A percentile compares a stretch with the other conserved stretches of the same genome.
Evolutionary conservation across 176 grass and related monocot genomes (phyloP).

Genomic region (Bolboschoenus planiculmis): DNA sequence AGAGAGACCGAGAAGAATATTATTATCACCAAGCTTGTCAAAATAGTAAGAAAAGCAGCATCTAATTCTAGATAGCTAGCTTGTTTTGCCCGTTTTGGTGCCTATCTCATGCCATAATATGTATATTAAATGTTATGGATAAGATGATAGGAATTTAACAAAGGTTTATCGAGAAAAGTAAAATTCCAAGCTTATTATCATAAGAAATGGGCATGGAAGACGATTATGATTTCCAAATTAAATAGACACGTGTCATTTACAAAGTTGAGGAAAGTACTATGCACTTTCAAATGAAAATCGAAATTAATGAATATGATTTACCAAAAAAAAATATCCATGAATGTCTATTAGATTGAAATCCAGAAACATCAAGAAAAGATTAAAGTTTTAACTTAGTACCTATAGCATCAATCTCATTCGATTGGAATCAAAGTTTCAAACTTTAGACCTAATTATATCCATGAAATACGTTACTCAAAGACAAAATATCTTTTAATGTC

Average conservation of each 20-base stretch:
- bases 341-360: neutral
- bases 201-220: neutral
- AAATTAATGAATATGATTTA: neutral
- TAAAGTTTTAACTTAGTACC: neutral
- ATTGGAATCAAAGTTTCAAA: neutral
- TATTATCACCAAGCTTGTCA: neutral
- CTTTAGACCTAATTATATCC: neutral
- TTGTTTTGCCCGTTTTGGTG: neutral
- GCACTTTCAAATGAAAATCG: neutral
- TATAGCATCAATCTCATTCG: neutral
- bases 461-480: neutral
- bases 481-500: neutral
- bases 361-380: neutral
- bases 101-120: neutral
- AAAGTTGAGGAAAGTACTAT: neutral
- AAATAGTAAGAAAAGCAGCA: constrained; percentile 7
- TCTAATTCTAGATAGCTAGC: neutral
- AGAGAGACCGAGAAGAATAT: neutral
- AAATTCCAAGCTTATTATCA: neutral
- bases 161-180: neutral
- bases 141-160: neutral
- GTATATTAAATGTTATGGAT: neutral
- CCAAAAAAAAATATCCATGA: neutral
- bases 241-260: neutral
- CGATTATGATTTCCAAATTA: neutral